These are phyloP conservation scores for Microthyrium microscopicum DNA, from an alignment of 2,329 filamentous ascomycete species.

Conservation along the genomic window DNA sequence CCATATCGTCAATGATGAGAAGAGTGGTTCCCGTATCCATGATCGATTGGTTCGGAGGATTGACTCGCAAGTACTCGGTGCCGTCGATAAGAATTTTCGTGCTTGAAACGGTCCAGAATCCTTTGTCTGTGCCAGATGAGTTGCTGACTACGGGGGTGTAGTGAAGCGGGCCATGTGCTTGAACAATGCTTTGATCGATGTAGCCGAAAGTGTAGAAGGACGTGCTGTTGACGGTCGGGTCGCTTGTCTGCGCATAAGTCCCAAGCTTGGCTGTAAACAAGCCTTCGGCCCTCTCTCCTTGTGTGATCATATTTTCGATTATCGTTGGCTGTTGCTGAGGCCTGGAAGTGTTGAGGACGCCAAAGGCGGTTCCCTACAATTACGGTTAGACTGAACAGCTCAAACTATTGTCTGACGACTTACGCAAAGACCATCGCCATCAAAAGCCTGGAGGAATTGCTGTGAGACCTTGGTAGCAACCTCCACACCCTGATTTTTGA, in stretches of 20 bases:
- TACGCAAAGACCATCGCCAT: constrained; percentile 49
- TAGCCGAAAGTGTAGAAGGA: constrained; percentile 60
- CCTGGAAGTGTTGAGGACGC: constrained; percentile 45
- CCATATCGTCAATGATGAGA: constrained; percentile 43
- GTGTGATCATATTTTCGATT: constrained; percentile 51
- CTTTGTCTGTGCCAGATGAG: constrained; percentile 46
- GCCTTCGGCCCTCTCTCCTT: constrained; percentile 37
- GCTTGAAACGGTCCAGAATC: constrained; percentile 53
- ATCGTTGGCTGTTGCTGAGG: constrained; percentile 41
- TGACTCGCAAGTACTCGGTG: constrained; percentile 30
- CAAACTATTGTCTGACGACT: too few species aligned
- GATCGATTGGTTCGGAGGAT: constrained; percentile 47
- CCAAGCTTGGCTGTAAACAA: constrained; percentile 51
- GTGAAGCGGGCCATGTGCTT: constrained; percentile 33
- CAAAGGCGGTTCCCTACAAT: constrained; percentile 49
- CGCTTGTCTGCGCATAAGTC: constrained; percentile 33
- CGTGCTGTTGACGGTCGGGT: constrained; percentile 26
- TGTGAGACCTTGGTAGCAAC: constrained; percentile 42
- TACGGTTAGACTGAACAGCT: too few species aligned
- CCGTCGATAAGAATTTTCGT: constrained; percentile 41
- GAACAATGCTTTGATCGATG: constrained; percentile 48
- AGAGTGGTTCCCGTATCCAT: constrained; percentile 58
- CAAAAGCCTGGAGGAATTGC: constrained; percentile 37
- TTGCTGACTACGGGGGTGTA: constrained; percentile 46
- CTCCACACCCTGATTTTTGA: constrained; percentile 48